Evolutionary conservation across 768 basidiomycete species (phyloP).

Genomic region (Lentinula edodes): DNA sequence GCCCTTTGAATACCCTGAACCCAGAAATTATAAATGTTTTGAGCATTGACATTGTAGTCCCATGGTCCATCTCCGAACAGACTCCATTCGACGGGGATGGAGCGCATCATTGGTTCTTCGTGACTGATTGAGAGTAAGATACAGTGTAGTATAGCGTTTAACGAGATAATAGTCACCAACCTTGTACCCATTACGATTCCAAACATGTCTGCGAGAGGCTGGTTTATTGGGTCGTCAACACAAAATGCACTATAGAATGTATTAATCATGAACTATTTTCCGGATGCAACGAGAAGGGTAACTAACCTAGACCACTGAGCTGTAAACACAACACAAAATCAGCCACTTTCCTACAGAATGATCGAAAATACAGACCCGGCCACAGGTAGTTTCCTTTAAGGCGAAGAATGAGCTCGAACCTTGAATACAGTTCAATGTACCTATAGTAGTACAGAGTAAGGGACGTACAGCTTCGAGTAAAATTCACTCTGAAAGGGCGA

Average conservation of each 20-base stretch:
- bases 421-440: conserved; percentile 13
- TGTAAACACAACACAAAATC: conserved; percentile 8
- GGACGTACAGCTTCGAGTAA: conserved; percentile 3
- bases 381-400: conserved; percentile 68
- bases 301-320: conserved; percentile 37
- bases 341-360: neutral
- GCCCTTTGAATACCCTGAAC: conserved; percentile 53
- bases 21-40: conserved; percentile 59
- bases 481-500: conserved; percentile 50
- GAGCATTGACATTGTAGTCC: conserved; percentile 55
- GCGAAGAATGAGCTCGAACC: conserved; percentile 63
- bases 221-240: conserved; percentile 56
- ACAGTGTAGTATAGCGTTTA: neutral
- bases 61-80: conserved; percentile 52
- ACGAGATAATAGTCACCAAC: conserved; percentile 17
- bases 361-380: conserved; percentile 40
- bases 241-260: conserved; percentile 39
- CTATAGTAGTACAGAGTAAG: neutral
- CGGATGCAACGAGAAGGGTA: neutral
- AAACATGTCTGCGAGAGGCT: conserved; percentile 55
- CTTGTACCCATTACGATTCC: conserved; percentile 72
- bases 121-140: conserved; percentile 30
- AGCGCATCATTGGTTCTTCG: conserved; percentile 73
- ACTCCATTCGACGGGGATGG: conserved; percentile 61
- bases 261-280: neutral